Base-by-base conservation (phyloP, 2,329 filamentous ascomycete species). In the Mycogone perniciosa region DNA sequence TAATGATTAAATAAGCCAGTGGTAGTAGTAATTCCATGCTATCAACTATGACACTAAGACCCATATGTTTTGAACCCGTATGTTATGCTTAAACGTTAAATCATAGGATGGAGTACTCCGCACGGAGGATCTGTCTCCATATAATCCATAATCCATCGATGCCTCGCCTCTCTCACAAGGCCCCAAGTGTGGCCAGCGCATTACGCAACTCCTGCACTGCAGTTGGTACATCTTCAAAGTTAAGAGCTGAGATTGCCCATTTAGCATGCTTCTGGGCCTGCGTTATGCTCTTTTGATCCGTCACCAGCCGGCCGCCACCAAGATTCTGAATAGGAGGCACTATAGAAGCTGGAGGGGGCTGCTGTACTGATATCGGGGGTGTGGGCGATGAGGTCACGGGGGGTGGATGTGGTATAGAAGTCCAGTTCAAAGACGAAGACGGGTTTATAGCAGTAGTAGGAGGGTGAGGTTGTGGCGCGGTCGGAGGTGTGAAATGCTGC, bases 241-340 rank as follows among this genome's bases (percentile, higher is more conserved):
- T 96, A 44, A 99, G 72, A 0, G 93, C 93, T 8, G 91, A 96
- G 39, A 97, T 95, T 0, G 93, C 93, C 89, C 89, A 99, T 62
- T 89, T 90, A 2, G 92, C 91, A 71, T 97, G 93, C 66, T 97
- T 99, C 67, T 96, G 90, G 4, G 93, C 92, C 60, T 84, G 80
- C 34, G 81, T 74, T 34, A 96, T 85, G 56, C 96, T 89, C 31
- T 68, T 63, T 6, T 64, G 64, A 43, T 62, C 60, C 10, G 56
- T 58, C 2, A 58, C 48, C 13, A 54, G 52, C 4, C 50, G 42
- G 27, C 51, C 40, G 11, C 37, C 34, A 1, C 37, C n/a, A 2
- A 11, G 13, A 41, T 31, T 54, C n/a, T 53, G 50, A 29, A 50
- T 53, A 4, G 57, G 51, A 5, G 52, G 44, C 4, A 8, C 41